Base-by-base conservation (phyloP, 2,329 filamentous ascomycete species). In the Microcyclosporella mali region DNA sequence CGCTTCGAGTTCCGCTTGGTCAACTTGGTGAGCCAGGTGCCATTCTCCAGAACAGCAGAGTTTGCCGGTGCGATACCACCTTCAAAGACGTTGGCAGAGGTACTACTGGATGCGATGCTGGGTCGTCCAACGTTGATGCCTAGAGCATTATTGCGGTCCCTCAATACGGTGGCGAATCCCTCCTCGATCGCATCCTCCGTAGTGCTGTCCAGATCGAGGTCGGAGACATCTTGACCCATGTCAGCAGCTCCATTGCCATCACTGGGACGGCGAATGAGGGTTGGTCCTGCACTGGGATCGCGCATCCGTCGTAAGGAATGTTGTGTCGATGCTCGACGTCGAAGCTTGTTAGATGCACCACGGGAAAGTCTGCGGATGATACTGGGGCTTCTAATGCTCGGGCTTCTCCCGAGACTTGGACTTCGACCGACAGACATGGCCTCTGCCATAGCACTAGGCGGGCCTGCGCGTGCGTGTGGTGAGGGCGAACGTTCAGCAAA, bases 281-380 rank as follows among this genome's bases (percentile, higher is more conserved):
- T 84, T 1, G 92, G 92, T 0, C 92, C 92, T 18, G 88, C 83
- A 61, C 89, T 95, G 49, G 85, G 82, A 60, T 95, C 88, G 32
- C 89, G 81, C 61, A 84, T 87, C 4, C 67, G 62, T 47, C 21
- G 21, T 33, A 82, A 80, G 15, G 84, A 78, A 33, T 84, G 78
- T 1, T 82, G 82, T 2, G 86, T 88, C 12, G 87, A 94, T 49
- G 84, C 82, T 48, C 89, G 78, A 50, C 88, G 80, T 47, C 82
- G 76, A 63, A 72, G 83, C 67, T 75, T 82, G 65, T 79, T 82
- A 35, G 79, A 80, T 4, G 88, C 87, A 49, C 84, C 81, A 56
- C 85, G 86, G 25, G 92, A 97, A 16, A 95, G 71, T 50, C 89
- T 79, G 50, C 92, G 81, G 53, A 97, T 94, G 43, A 97, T 67